Base-by-base conservation (phyloP, 805 yeast genomes). In the Saturnispora saitoi region DNA sequence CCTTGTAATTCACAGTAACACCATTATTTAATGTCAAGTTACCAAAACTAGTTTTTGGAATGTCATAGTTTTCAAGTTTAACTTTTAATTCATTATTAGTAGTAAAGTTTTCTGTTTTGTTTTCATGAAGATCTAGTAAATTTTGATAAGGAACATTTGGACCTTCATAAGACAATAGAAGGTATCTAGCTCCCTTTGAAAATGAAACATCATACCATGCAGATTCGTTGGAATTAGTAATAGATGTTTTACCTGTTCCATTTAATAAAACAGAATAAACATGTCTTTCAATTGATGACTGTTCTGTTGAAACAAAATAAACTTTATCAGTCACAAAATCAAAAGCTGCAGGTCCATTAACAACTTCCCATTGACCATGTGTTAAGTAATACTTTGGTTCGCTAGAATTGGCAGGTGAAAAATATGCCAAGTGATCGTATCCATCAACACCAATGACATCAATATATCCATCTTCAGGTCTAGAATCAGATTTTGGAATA, bases 301-400 rank as follows among this genome's bases (percentile, higher is more conserved):
- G 80, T 59, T 78, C 76, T 0, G 98, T 87, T 4, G 91, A 82
- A 7, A 80, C 60, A 62, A 80, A 93, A 62, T 80, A 83, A 14
- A 80, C 74, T 54, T 76, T 71, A 47, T 73, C 75, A 29, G 65
- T 68, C 5, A 69, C 66, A 45, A 65, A 68, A 58, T 84, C 88
- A 65, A 78, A 78, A 0, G 82, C 75, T 2, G 82, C 69, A 2
- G 84, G 80, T 1, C 87, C 90, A 52, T 71, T 75, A 26, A 77
- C 84, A n/a, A 93, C 95, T 64, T 93, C 99, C 95, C 96, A 93
- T 0, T 75, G 66, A 6, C 99, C 99, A 3, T 65, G 50, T 1
- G 93, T 86, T 42, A 95, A 72, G 20, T 83, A 62, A 29, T 15
- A 15, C 2, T 57, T 58, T 3, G 87, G 87, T 14, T 66, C 64